Evolutionary conservation across 306 rosid genomes (phyloP).

Genomic region (Lithocarpus polystachyus): DNA sequence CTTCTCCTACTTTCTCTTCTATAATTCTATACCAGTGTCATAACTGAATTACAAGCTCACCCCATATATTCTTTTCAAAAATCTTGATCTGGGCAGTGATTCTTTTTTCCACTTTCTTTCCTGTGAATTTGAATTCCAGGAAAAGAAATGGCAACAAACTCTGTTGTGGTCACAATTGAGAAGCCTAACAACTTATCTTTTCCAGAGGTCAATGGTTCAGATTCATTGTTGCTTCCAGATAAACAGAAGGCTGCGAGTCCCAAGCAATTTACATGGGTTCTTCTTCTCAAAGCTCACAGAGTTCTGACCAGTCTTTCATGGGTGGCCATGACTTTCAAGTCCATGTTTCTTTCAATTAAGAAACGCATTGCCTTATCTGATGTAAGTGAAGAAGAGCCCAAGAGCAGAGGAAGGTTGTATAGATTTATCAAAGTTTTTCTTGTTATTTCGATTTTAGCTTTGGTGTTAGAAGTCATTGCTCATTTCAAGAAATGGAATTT

Average conservation of each 20-base stretch:
- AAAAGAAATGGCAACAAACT: constrained; percentile 63
- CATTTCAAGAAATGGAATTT: constrained; percentile 81
- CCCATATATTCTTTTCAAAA: constrained; percentile 1
- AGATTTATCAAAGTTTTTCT: constrained; percentile 69
- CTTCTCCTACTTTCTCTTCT: constrained; percentile 4
- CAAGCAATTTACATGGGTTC: constrained; percentile 82
- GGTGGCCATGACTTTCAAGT: constrained; percentile 47
- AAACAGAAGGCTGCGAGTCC: constrained; percentile 64
- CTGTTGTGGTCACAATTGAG: constrained; percentile 55
- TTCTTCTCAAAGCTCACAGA: constrained; percentile 80
- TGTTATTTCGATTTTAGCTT: constrained; percentile 53
- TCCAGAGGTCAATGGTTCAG: constrained; percentile 44
- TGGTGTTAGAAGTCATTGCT: constrained; percentile 70
- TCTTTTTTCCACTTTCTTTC: not conserved
- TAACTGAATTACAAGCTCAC: constrained; percentile 13
- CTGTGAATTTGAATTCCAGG: constrained; percentile 3
- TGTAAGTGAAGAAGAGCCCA: constrained; percentile 55
- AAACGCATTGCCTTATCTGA: constrained; percentile 67
- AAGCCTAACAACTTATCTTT: constrained; percentile 45
- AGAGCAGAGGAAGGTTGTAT: constrained; percentile 58
- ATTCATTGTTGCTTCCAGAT: constrained; percentile 57
- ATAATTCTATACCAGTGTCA: constrained; percentile 10
- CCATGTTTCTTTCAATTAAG: constrained; percentile 48
- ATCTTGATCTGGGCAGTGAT: constrained; percentile 4
- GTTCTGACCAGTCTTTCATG: constrained; percentile 62